Evolutionary conservation across 352 stramenopile species (phyloP).

Genomic region (Pythium aphanidermatum): DNA sequence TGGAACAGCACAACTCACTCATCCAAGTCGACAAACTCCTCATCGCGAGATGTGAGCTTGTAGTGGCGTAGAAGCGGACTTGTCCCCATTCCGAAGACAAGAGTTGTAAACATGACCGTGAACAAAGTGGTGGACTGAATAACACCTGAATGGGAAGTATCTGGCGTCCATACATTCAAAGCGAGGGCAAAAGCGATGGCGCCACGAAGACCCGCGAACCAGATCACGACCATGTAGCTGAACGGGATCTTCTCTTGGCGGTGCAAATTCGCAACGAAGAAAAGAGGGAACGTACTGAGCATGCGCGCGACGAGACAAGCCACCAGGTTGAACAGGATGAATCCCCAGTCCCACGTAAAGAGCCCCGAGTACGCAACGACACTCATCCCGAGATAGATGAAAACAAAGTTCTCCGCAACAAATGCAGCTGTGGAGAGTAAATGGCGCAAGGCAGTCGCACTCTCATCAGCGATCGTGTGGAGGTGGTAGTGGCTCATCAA

Average conservation of each 20-base stretch:
- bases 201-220: conserved; percentile 90
- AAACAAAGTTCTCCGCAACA: conserved; percentile 86
- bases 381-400: conserved; percentile 83
- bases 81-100: conserved; percentile 76
- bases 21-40: conserved; percentile 29
- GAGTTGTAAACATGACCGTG: conserved; percentile 76
- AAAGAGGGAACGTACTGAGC: conserved; percentile 78
- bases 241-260: conserved; percentile 64
- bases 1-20: conserved; percentile 43
- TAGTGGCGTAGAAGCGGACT: conserved; percentile 58
- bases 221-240: conserved; percentile 87
- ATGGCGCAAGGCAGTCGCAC: conserved; percentile 65
- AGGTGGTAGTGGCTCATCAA: conserved; percentile 86
- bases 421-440: conserved; percentile 76
- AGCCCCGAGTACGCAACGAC: conserved; percentile 72
- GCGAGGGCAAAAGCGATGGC: conserved; percentile 89
- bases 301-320: conserved; percentile 60
- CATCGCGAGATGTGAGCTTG: conserved; percentile 35
- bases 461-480: conserved; percentile 77
- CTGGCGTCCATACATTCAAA: conserved; percentile 60
- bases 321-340: conserved; percentile 68
- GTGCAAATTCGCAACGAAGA: conserved; percentile 59
- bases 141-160: conserved; percentile 48
- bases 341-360: conserved; percentile 82
- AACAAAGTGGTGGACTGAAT: conserved; percentile 78